Base-by-base conservation (phyloP, 495 filamentous ascomycete species). In the Venustampulla echinocandica region DNA sequence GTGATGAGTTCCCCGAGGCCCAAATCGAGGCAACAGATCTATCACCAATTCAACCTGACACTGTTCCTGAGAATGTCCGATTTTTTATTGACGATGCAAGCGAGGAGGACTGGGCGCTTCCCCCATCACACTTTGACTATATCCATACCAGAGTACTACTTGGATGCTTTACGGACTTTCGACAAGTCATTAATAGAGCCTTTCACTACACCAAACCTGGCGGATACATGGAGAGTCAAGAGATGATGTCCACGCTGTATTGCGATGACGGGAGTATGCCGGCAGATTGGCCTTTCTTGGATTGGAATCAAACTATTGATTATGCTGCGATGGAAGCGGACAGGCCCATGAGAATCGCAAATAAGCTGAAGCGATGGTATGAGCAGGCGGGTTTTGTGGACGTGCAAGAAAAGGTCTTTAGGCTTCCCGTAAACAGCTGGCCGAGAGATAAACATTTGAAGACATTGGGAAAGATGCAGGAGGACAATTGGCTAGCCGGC, bases 141-240 rank as follows among this genome's bases (percentile, higher is more conserved):
- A 70, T 77, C 42, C 74, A 77, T 53, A 67, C 67, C 1, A 66
- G 73, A 2, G 48, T 68, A 36, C 62, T 76, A 7, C 36, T 67
- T 0, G 71, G 64, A n/a, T 65, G 62, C 51, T 70, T 74, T 58
- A 52, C 50, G 5, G 68, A 74, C 46, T 69, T 67, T 51, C 37
- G 18, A 1, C 60, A 70, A 13, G 61, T 74, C 21, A 51, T 68
- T 22, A 57, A 55, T 23, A 57, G 54, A 19, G 64, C 61, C 10
- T 69, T 64, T 34, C 42, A 70, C 30, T 69, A 79, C 43, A 67
- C 79, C 17, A 71, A 74, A 51, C 79, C 81, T 0, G 80, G 80
- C n/a, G 80, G 79, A 24, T 84, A 73, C 59, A 61, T 84, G 34
- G 81, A 85, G 60, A 71, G 71, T 46, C 77, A 83, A 49, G 82